These are phyloP conservation scores for Apiotrichum sp. DNA, from an alignment of 1,284 basidiomycete genomes.

Conservation along the genomic window DNA sequence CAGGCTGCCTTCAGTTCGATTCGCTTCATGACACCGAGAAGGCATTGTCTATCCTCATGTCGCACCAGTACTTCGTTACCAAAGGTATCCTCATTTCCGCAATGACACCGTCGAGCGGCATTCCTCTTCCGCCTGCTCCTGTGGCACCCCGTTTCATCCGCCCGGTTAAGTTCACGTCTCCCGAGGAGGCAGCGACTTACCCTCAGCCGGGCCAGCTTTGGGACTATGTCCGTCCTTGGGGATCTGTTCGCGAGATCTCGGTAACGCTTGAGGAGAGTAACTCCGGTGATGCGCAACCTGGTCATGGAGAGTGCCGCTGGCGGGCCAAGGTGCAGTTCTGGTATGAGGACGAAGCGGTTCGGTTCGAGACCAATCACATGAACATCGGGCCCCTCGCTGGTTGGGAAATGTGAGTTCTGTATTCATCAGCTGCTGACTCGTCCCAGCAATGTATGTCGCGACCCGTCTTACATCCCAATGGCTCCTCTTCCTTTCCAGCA, in stretches of 20 bases:
- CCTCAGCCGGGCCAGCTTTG: constrained; percentile 52
- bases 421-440: neutral
- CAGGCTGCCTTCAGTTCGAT: constrained; percentile 4
- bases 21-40: constrained; percentile 58
- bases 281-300: constrained; percentile 56
- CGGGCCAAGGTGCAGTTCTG: constrained; percentile 76
- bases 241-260: constrained; percentile 30
- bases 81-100: constrained; percentile 57
- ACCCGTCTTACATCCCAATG: constrained; percentile 11
- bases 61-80: constrained; percentile 58
- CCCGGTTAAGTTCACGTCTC: constrained; percentile 14
- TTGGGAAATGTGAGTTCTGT: constrained; percentile 34
- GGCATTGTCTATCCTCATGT: constrained; percentile 72
- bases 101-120: constrained; percentile 55
- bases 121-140: constrained; percentile 54
- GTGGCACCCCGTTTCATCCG: constrained; percentile 27
- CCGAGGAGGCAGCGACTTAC: neutral
- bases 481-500: constrained; percentile 8
- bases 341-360: constrained; percentile 74
- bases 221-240: constrained; percentile 63
- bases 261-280: constrained; percentile 52
- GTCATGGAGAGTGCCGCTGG: constrained; percentile 49
- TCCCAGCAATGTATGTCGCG: constrained; percentile 8
- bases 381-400: constrained; percentile 22
- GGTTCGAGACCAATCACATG: constrained; percentile 58